Evolutionary conservation across 257 asterid genomes (phyloP).

Genomic region (Sherardia arvensis): DNA sequence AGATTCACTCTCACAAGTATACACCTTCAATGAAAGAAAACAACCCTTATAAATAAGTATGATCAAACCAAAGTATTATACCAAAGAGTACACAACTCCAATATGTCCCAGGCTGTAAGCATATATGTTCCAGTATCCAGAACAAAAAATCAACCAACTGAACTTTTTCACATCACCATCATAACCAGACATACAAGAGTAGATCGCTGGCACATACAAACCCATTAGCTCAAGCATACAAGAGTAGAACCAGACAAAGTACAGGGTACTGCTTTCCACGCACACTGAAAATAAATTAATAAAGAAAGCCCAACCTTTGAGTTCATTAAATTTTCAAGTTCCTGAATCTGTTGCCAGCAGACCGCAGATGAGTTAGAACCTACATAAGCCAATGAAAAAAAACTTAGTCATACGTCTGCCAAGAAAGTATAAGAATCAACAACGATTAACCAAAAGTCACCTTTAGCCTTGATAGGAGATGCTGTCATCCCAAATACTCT

Average conservation of each 20-base stretch:
- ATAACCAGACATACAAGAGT: too few species aligned
- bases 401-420: neutral
- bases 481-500: conserved; percentile 94
- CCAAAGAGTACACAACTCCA: neutral
- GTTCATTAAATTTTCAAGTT: conserved; percentile 69
- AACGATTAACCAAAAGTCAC: conserved; percentile 15
- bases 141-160: neutral
- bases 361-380: conserved; percentile 28
- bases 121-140: neutral
- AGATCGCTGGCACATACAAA: too few species aligned
- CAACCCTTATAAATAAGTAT: conserved; percentile 5
- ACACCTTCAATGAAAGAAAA: conserved; percentile 47
- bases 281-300: too few species aligned
- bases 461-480: conserved; percentile 86
- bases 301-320: conserved; percentile 52
- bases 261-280: neutral
- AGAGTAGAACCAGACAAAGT: neutral
- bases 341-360: conserved; percentile 45
- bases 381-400: conserved; percentile 18
- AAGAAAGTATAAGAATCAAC: conserved; percentile 1
- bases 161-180: neutral
- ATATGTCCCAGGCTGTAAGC: neutral
- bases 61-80: neutral
- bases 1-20: conserved; percentile 49
- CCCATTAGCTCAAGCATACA: too few species aligned